phyloP scores from a whole-genome alignment of 805 yeast species.

The Clavispora vitiphila region DNA sequence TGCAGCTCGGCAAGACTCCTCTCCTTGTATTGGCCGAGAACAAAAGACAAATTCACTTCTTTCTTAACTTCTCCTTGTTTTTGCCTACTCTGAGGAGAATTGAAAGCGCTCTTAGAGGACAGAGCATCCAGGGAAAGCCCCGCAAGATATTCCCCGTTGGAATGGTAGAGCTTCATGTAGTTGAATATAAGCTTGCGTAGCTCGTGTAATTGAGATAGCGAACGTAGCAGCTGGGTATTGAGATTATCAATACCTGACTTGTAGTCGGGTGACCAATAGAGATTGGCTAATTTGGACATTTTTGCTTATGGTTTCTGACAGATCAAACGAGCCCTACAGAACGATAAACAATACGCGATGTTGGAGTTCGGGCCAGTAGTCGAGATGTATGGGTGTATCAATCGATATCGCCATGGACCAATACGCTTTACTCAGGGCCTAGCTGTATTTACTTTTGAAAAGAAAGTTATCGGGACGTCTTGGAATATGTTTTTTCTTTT shows the following conservation, averaged over 20 bases:
- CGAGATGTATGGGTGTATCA: too few species aligned
- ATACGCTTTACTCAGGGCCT: too few species aligned
- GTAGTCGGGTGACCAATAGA: conserved; percentile 41
- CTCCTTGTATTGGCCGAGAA: conserved; percentile 11
- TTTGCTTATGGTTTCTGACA: background rate
- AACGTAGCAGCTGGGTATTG: conserved; percentile 24
- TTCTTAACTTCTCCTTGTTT: background rate
- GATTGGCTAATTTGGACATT: conserved; percentile 24
- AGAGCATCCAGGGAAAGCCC: conserved; percentile 1
- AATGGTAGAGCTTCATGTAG: conserved; percentile 31
- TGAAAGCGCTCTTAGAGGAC: background rate
- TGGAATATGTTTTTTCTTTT: too few species aligned
- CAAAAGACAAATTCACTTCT: conserved; percentile 8
- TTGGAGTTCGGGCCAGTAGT: too few species aligned
- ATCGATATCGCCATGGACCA: too few species aligned
- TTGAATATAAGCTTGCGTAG: conserved; percentile 32
- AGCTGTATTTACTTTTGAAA: too few species aligned
- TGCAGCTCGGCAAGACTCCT: conserved; percentile 9
- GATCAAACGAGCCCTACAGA: background rate
- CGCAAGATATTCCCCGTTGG: conserved; percentile 27
- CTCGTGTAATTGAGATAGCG: conserved; percentile 38
- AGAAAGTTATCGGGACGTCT: too few species aligned
- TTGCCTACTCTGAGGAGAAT: background rate
- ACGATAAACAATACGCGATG: background rate
- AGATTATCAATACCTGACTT: conserved; percentile 30